Evolutionary conservation across 139 green algal species (phyloP).

Genomic region (Diplosphaera chodatii): DNA sequence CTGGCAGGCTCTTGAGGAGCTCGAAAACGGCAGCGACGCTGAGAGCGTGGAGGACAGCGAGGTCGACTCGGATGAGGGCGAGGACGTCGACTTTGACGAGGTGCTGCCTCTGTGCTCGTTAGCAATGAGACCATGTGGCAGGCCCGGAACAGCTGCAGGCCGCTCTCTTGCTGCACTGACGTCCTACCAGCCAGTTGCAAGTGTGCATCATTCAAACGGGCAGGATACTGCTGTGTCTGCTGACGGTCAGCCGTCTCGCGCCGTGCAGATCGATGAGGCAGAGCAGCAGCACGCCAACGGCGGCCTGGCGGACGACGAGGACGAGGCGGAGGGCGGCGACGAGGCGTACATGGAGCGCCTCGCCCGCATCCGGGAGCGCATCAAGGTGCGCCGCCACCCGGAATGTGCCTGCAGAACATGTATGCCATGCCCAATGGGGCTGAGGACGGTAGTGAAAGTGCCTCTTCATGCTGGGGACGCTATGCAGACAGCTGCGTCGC

Average conservation of each 20-base stretch:
- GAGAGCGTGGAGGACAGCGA: constrained; percentile 14
- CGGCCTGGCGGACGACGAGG: constrained; percentile 17
- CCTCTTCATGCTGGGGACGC: too few relatives aligned
- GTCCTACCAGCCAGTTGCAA: too few relatives aligned
- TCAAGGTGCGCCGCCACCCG: constrained; percentile 17
- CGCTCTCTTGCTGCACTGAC: too few relatives aligned
- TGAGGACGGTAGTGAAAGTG: too few relatives aligned
- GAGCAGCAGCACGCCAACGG: background rate
- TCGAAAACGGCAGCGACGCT: constrained; percentile 7
- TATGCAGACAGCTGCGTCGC: too few relatives aligned
- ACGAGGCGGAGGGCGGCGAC: constrained; percentile 29
- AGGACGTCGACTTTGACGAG: constrained; percentile 11
- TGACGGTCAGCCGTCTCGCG: background rate
- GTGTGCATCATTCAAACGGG: too few relatives aligned
- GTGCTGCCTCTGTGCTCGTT: background rate
- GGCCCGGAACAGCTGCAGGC: too few relatives aligned
- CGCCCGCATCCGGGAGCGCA: background rate
- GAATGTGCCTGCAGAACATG: too few relatives aligned
- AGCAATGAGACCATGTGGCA: too few relatives aligned
- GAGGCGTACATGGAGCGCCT: constrained; percentile 26
- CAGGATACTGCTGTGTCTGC: too few relatives aligned
- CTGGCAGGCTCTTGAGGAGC: constrained; percentile 4
- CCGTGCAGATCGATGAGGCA: background rate
- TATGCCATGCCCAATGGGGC: too few relatives aligned
- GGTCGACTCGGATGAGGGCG: constrained; percentile 12